A percentile compares a stretch with the other conserved stretches of the same genome.
phyloP scores from a whole-genome alignment of 2,329 filamentous ascomycete genomes.

The Pseudogymnoascus sp. region DNA sequence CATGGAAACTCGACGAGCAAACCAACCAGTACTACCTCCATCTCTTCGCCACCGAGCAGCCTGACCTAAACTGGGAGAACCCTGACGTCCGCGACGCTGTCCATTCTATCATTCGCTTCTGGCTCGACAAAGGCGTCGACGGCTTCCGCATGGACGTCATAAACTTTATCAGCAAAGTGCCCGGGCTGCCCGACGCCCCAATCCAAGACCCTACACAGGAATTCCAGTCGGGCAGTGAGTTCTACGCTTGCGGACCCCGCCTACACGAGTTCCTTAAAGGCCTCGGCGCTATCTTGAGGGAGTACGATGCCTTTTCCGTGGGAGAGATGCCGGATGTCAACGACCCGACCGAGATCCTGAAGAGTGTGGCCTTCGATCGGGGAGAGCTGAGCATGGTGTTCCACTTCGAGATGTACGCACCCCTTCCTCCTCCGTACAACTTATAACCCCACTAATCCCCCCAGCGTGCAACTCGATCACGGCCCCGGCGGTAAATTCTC shows the following conservation, averaged over 20 bases:
- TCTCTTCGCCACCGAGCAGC: slow-evolving; percentile 62
- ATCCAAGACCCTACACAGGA: slow-evolving; percentile 33
- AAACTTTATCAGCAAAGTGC: slow-evolving; percentile 58
- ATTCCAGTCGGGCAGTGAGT: slow-evolving; percentile 39
- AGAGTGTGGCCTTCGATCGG: slow-evolving; percentile 47
- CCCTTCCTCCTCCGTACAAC: neutral
- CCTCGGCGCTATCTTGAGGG: slow-evolving; percentile 38
- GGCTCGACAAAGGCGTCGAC: slow-evolving; percentile 57
- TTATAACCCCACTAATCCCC: slow-evolving; percentile 8
- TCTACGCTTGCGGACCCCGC: slow-evolving; percentile 49
- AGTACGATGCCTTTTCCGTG: slow-evolving; percentile 45
- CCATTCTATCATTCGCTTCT: slow-evolving; percentile 64
- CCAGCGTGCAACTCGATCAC: slow-evolving; percentile 43
- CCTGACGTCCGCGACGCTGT: slow-evolving; percentile 57
- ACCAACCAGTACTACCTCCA: slow-evolving; percentile 49
- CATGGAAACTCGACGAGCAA: slow-evolving; percentile 46
- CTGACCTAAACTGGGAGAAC: slow-evolving; percentile 75
- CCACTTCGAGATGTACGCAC: slow-evolving; percentile 55
- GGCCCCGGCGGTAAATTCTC: slow-evolving; percentile 38
- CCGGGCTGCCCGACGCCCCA: slow-evolving; percentile 47
- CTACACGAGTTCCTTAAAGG: slow-evolving; percentile 46
- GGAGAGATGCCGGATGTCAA: slow-evolving; percentile 41
- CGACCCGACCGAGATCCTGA: slow-evolving; percentile 42
- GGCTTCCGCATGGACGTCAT: slow-evolving; percentile 60
- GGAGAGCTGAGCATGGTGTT: slow-evolving; percentile 66